phyloP scores from a whole-genome alignment of 257 asterid genomes.

The Nicotiana tomentosiformis region DNA sequence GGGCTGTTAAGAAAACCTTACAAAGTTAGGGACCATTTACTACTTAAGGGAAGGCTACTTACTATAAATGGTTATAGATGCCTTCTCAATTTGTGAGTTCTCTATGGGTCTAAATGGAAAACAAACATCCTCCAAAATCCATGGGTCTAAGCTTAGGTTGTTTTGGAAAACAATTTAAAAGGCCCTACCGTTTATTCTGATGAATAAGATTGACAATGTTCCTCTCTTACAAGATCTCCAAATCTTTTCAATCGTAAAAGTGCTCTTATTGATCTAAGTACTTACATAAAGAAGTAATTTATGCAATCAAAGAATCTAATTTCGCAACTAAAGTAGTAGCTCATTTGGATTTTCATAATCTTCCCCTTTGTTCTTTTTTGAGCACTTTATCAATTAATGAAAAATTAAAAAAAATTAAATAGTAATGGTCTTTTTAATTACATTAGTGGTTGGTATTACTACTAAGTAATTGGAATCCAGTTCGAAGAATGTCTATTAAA shows the following conservation, averaged over 20 bases:
- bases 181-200: background rate
- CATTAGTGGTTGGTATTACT: background rate
- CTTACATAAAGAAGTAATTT: background rate
- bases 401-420: background rate
- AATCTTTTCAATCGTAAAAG: background rate
- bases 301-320: background rate
- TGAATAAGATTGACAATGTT: background rate
- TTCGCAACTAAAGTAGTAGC: background rate
- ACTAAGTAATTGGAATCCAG: no score
- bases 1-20: background rate
- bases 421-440: background rate
- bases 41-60: slow-evolving; percentile 7
- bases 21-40: slow-evolving; percentile 27
- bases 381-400: background rate
- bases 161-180: background rate
- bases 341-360: background rate
- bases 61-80: background rate
- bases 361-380: background rate
- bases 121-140: background rate
- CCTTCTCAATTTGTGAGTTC: background rate
- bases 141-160: background rate
- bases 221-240: slow-evolving; percentile 2
- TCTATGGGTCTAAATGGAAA: background rate
- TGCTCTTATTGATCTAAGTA: background rate
- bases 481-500: no score